Base-by-base conservation (phyloP, 768 basidiomycete species). In the Amanita phalloides region DNA sequence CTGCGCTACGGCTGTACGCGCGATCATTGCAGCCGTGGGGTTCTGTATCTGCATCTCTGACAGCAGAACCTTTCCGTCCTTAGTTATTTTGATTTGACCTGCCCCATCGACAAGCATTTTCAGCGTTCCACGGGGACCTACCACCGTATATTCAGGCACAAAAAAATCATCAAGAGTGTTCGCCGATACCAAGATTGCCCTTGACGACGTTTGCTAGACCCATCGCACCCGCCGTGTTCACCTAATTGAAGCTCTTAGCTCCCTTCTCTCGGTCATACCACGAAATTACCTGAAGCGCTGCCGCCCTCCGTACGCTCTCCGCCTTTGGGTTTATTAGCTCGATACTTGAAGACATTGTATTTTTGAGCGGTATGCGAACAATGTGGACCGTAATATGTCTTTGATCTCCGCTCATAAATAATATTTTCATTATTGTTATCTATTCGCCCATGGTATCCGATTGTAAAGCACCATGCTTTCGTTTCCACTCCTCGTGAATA, bases 1-100 rank as follows among this genome's bases (percentile, higher is more conserved):
- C 66, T 98, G 96, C 3, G 96, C 95, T 21, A 97, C 95, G 11
- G 96, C 96, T 39, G 96, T 97, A 48, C 93, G 82, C 43, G 96
- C 96, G 63, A 99, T 92, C 91, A 99, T 95, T 30, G 96, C 94
- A 14, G 96, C 96, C 3, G 96, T 98, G 28, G 96, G 96, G 66
- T 99, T 98, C 70, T 90, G 88, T 60, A 99, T 99, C 72, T 98
- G 96, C 96, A 99, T 99, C 72, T 99, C 96, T 38, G 93, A 95
- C 53, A 99, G 76, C 51, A 99, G 71, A 38, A 97, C 95, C 72
- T 99, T 99, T 56, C 96, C 96, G 63, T 98, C 96, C 75, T 98
- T 99, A 57, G 96, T 98, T 90, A 99, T 94, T 78, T 98, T 99
- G 68, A 99, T 94, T 71, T 93, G 90, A 8, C 96, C 96, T 11